phyloP scores from a whole-genome alignment of 345 rosid genomes.

The Rhodamnia rubescens region DNA sequence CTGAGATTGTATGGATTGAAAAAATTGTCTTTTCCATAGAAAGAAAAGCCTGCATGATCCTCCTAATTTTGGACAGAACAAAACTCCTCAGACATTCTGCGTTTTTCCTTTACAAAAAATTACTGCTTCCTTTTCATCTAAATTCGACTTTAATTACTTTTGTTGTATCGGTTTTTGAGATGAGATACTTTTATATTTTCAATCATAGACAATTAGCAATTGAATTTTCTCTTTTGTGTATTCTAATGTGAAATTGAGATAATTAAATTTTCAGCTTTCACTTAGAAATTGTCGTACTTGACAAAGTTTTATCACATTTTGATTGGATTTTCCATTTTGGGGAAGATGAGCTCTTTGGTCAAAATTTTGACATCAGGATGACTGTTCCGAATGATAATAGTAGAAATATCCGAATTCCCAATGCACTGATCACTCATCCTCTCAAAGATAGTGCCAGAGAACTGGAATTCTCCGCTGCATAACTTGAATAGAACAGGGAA shows the following conservation, averaged over 20 bases:
- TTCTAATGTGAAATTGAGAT: too few relatives aligned
- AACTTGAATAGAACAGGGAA: neutral
- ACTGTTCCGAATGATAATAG: neutral
- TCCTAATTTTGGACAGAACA: neutral
- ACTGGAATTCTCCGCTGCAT: neutral
- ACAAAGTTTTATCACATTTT: neutral
- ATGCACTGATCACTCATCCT: neutral
- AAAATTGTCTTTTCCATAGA: neutral
- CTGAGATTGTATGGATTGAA: neutral
- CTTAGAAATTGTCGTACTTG: too few relatives aligned
- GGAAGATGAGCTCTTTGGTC: neutral
- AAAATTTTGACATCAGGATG: neutral
- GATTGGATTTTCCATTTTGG: neutral
- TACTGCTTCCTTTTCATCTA: neutral
- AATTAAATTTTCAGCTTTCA: too few relatives aligned
- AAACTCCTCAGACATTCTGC: neutral
- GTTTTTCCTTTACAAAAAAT: neutral
- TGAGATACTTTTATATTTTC: too few relatives aligned
- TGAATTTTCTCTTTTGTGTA: too few relatives aligned
- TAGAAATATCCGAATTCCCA: neutral
- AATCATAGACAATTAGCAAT: too few relatives aligned
- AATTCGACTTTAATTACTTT: too few relatives aligned
- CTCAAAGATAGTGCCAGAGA: neutral
- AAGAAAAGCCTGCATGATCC: neutral
- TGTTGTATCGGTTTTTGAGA: too few relatives aligned